Evolutionary conservation across 345 rosid species (phyloP).

Genomic region (Carallia pectinifolia): DNA sequence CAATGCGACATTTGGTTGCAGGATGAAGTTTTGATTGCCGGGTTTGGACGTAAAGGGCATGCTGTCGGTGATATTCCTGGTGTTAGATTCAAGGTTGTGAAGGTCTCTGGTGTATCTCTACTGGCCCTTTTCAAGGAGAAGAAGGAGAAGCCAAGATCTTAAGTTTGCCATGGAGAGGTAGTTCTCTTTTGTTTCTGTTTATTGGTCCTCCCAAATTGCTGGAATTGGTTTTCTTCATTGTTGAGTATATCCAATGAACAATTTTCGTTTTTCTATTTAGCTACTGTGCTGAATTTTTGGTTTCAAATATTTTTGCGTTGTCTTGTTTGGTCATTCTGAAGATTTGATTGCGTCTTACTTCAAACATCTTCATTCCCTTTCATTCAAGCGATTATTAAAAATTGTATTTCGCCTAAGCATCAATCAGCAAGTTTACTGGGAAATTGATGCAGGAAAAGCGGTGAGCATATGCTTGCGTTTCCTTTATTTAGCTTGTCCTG

Average conservation of each 20-base stretch:
- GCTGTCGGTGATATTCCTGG: slow-evolving; percentile 80
- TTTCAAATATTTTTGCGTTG: not conserved
- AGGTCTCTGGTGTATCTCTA: slow-evolving; percentile 71
- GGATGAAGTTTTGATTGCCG: slow-evolving; percentile 73
- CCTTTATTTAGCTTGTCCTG: no score
- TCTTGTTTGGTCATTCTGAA: not conserved
- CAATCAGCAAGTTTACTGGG: no score
- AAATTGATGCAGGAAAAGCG: no score
- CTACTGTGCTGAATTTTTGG: not conserved
- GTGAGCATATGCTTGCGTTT: no score
- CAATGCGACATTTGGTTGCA: slow-evolving; percentile 5
- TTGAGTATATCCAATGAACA: slow-evolving; percentile 7
- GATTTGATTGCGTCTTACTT: not conserved
- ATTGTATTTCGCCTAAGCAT: no score
- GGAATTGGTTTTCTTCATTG: not conserved
- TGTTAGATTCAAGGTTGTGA: slow-evolving; percentile 72
- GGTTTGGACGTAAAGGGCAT: slow-evolving; percentile 72
- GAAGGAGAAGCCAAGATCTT: slow-evolving; percentile 42
- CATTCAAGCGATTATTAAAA: no score
- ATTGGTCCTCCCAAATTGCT: not conserved
- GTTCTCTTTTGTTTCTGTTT: not conserved
- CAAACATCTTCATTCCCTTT: not conserved
- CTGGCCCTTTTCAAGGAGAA: slow-evolving; percentile 70
- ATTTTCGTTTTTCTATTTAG: not conserved
- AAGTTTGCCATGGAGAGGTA: slow-evolving; percentile 3